Evolutionary conservation across 768 basidiomycete genomes (phyloP).

Genomic region (Termitomyces sp.): DNA sequence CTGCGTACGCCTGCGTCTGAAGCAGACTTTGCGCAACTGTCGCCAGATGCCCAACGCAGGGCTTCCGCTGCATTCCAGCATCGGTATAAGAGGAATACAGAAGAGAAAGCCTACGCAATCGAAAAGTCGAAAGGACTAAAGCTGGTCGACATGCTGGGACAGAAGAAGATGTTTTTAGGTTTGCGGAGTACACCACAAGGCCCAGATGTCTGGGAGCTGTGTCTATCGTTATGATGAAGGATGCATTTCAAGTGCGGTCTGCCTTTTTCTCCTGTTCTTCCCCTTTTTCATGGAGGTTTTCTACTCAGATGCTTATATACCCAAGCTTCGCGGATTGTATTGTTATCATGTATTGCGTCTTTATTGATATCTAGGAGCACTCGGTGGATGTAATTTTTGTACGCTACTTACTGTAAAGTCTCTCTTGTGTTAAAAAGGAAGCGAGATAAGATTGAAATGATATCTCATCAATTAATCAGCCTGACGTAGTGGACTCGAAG

Average conservation of each 20-base stretch:
- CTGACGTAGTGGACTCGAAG: slow-evolving; percentile 7
- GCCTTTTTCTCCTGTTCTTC: not conserved
- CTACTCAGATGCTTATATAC: slow-evolving; percentile 9
- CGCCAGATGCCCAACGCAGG: slow-evolving; percentile 23
- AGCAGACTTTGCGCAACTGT: slow-evolving; percentile 32
- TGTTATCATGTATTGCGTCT: slow-evolving; percentile 1
- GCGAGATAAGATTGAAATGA: not conserved
- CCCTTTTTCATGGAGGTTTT: not conserved
- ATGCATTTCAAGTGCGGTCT: not conserved
- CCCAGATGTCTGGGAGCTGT: slow-evolving; percentile 32
- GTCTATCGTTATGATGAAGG: slow-evolving; percentile 13
- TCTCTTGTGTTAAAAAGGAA: slow-evolving; percentile 5
- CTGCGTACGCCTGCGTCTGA: slow-evolving; percentile 35
- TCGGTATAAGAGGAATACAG: slow-evolving; percentile 30
- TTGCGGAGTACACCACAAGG: slow-evolving; percentile 26
- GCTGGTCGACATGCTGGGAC: slow-evolving; percentile 49
- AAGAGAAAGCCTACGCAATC: slow-evolving; percentile 22
- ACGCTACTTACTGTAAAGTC: not conserved
- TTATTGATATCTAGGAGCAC: not conserved
- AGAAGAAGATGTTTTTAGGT: slow-evolving; percentile 34
- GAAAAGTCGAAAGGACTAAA: slow-evolving; percentile 46
- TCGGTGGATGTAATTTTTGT: not conserved
- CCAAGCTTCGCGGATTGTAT: slow-evolving; percentile 4
- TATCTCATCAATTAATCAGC: slow-evolving; percentile 9
- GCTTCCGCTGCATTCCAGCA: slow-evolving; percentile 37